These are phyloP conservation scores for Xanthoparmelia taractica DNA, from an alignment of 495 filamentous ascomycete species.

Conservation along the genomic window DNA sequence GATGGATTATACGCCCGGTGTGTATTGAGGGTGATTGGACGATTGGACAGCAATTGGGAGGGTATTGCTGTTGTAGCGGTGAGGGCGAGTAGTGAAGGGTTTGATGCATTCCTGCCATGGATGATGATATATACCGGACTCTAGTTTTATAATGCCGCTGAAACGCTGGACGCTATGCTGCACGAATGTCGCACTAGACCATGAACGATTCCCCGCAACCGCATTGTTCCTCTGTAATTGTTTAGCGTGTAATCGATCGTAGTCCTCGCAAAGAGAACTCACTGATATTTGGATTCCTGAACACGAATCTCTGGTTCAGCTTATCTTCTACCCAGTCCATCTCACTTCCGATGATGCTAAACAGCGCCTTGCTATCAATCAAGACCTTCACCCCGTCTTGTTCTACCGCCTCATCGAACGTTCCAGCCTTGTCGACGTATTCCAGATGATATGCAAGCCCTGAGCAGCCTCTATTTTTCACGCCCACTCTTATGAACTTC, in stretches of 20 bases:
- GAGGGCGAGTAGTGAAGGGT: neutral
- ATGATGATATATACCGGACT: neutral
- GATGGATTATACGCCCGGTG: constrained; percentile 37
- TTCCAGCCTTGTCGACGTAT: constrained; percentile 82
- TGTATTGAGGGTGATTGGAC: constrained; percentile 24
- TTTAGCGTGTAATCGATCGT: constrained; percentile 7
- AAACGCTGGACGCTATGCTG: constrained; percentile 15
- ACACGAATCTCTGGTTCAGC: constrained; percentile 80
- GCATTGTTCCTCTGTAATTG: constrained; percentile 81
- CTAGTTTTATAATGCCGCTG: constrained; percentile 16
- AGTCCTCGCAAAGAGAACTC: constrained; percentile 38
- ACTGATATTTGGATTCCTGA: constrained; percentile 98
- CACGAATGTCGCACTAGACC: constrained; percentile 42
- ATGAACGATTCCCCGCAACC: constrained; percentile 97
- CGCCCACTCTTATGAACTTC: constrained; percentile 87
- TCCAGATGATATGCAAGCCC: constrained; percentile 92
- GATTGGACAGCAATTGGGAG: neutral
- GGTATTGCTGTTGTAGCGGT: neutral
- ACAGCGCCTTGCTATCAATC: constrained; percentile 92
- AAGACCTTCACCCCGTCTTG: constrained; percentile 94
- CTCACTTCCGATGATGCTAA: constrained; percentile 96
- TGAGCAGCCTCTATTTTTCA: constrained; percentile 92
- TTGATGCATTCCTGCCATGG: neutral
- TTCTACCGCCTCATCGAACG: constrained; percentile 86
- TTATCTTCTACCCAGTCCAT: constrained; percentile 99